Evolutionary conservation across 805 yeast genomes (phyloP).

Genomic region (Lipomyces sp.): DNA sequence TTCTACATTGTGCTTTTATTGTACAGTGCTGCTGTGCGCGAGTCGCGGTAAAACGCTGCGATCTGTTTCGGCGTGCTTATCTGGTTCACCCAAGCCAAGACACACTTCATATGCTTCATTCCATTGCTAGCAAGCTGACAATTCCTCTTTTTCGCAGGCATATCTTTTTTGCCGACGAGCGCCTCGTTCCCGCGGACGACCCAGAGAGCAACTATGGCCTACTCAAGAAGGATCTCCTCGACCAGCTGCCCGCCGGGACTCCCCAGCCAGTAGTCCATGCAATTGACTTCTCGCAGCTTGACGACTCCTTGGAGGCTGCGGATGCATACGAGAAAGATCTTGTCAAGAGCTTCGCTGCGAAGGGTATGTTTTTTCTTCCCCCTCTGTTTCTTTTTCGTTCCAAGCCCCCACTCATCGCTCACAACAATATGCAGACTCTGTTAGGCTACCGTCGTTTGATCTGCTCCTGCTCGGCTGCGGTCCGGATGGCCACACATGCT

Average conservation of each 20-base stretch:
- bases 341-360: conserved; percentile 87
- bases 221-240: conserved; percentile 78
- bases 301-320: conserved; percentile 83
- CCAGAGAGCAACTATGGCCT: conserved; percentile 87
- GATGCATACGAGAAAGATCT: conserved; percentile 85
- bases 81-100: too few relatives aligned
- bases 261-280: conserved; percentile 71
- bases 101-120: too few relatives aligned
- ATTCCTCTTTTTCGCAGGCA: conserved; percentile 47
- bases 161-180: conserved; percentile 92
- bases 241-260: conserved; percentile 52
- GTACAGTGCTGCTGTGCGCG: background rate
- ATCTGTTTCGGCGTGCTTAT: background rate
- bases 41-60: background rate
- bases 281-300: conserved; percentile 70
- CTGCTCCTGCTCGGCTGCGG: conserved; percentile 91
- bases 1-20: background rate
- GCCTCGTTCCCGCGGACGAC: conserved; percentile 82
- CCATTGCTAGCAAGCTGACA: too few relatives aligned
- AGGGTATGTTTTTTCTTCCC: conserved; percentile 40
- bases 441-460: conserved; percentile 92
- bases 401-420: too few relatives aligned
- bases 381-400: too few relatives aligned
- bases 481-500: conserved; percentile 97
- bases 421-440: conserved; percentile 75